A percentile compares a stretch with the other conserved stretches of the same genome.
Evolutionary conservation across 2,329 filamentous ascomycete genomes (phyloP).

Genomic region (Sporothrix protearum): DNA sequence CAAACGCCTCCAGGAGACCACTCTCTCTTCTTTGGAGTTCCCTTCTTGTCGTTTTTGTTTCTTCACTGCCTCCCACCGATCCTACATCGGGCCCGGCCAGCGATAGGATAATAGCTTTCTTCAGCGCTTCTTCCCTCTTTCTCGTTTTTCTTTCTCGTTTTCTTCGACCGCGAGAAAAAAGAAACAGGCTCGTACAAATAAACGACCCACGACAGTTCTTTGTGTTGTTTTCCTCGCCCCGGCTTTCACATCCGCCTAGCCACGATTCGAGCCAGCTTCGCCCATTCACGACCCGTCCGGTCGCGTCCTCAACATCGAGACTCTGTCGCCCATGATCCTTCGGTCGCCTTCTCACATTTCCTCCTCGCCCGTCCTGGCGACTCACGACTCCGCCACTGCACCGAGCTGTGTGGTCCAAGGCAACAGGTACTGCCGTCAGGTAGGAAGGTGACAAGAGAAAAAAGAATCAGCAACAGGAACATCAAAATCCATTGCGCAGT

Average conservation of each 20-base stretch:
- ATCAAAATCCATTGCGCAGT: slow-evolving; percentile 10
- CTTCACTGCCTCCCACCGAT: slow-evolving; percentile 4
- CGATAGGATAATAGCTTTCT: not conserved
- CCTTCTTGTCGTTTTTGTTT: slow-evolving; percentile 5
- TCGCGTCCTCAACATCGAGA: not conserved
- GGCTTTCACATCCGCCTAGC: not conserved
- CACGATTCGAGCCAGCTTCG: not conserved
- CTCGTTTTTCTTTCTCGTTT: not conserved
- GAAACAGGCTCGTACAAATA: not conserved
- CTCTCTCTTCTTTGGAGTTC: not conserved
- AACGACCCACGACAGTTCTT: not conserved
- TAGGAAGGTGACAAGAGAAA: not conserved
- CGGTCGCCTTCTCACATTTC: not conserved
- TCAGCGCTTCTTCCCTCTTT: not conserved
- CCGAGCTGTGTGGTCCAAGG: slow-evolving; percentile 13
- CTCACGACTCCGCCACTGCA: not conserved
- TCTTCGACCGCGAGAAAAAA: not conserved
- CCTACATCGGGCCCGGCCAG: slow-evolving; percentile 8
- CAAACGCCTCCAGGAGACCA: not conserved
- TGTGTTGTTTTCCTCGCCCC: not conserved
- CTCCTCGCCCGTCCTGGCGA: not conserved
- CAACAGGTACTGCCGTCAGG: slow-evolving; percentile 5
- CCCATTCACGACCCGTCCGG: not conserved
- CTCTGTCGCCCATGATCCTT: slow-evolving; percentile 1
- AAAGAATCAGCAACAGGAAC: not conserved